A percentile compares a stretch with the other conserved stretches of the same genome.
These are phyloP conservation scores for Viola odorata DNA, from an alignment of 345 rosid species.

Conservation along the genomic window DNA sequence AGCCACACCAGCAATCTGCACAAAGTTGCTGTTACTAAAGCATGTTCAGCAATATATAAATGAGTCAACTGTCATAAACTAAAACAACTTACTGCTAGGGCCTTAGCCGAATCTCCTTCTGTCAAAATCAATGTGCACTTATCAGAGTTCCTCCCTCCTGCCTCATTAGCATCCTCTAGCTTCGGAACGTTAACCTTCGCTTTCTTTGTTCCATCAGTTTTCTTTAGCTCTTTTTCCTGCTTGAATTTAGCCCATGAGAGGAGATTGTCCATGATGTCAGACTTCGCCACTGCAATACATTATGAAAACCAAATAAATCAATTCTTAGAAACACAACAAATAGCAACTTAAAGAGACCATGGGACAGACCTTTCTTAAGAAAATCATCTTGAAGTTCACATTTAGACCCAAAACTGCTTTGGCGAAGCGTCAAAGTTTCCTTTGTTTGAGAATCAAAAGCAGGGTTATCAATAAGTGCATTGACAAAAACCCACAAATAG, in stretches of 20 bases:
- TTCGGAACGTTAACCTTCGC: conserved; percentile 59
- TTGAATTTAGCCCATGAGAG: conserved; percentile 92
- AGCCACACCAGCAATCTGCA: conserved; percentile 67
- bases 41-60: not conserved
- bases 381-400: conserved; percentile 81
- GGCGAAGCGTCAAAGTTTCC: conserved; percentile 93
- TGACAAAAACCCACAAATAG: conserved; percentile 96
- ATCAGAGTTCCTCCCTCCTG: conserved; percentile 75
- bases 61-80: not conserved
- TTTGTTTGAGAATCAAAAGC: conserved; percentile 99
- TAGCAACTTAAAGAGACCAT: not conserved
- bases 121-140: conserved; percentile 87
- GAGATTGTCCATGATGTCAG: conserved; percentile 68
- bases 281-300: conserved; percentile 59
- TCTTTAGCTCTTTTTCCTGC: conserved; percentile 81
- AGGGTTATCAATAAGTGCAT: conserved; percentile 91
- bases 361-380: conserved; percentile 64
- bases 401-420: conserved; percentile 89
- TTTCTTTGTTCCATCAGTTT: conserved; percentile 79
- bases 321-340: not conserved
- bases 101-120: conserved; percentile 98
- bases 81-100: conserved; percentile 68
- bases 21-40: conserved; percentile 9
- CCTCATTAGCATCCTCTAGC: conserved; percentile 87
- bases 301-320: not conserved